Percentiles rank a stretch among this genome's conserved stretches.
These are phyloP conservation scores for Pelargonium citronellum DNA, from an alignment of 441 rosid genomes.

Conservation along the genomic window DNA sequence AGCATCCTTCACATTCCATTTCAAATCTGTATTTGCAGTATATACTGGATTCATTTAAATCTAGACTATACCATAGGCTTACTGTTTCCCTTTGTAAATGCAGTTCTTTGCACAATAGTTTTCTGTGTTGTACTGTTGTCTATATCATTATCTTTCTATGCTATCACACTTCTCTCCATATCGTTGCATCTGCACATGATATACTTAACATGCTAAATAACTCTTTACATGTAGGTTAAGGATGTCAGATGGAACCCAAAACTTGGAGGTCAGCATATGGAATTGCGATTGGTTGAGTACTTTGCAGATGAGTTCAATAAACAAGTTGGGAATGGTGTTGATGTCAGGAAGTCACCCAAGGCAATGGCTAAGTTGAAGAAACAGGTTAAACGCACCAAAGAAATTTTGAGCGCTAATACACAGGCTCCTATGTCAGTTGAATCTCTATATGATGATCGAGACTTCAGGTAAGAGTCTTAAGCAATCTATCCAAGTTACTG, in stretches of 20 bases:
- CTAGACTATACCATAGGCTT: too few species aligned
- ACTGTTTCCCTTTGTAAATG: too few species aligned
- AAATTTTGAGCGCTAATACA: slow-evolving; percentile 87
- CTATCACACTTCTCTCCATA: neutral
- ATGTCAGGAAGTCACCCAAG: slow-evolving; percentile 79
- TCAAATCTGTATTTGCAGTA: too few species aligned
- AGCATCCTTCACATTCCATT: too few species aligned
- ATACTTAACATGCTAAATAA: slow-evolving; percentile 12
- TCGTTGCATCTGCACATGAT: neutral
- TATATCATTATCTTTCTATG: neutral
- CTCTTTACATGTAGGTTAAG: slow-evolving; percentile 57
- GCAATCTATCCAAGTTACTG: slow-evolving; percentile 1
- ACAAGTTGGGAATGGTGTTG: slow-evolving; percentile 75
- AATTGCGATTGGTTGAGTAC: slow-evolving; percentile 69
- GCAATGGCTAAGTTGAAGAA: slow-evolving; percentile 98
- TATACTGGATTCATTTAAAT: too few species aligned
- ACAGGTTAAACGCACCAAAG: slow-evolving; percentile 95
- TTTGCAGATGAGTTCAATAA: slow-evolving; percentile 92
- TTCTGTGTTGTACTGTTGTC: too few species aligned
- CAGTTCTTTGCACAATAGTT: too few species aligned
- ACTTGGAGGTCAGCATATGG: slow-evolving; percentile 92
- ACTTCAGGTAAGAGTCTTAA: slow-evolving; percentile 61
- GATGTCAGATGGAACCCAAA: slow-evolving; percentile 94
- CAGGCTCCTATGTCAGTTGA: slow-evolving; percentile 87
- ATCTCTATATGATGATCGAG: slow-evolving; percentile 82